Conservation (phyloP, 169 alveolate genomes). For the Amoebophrya sp. region DNA sequence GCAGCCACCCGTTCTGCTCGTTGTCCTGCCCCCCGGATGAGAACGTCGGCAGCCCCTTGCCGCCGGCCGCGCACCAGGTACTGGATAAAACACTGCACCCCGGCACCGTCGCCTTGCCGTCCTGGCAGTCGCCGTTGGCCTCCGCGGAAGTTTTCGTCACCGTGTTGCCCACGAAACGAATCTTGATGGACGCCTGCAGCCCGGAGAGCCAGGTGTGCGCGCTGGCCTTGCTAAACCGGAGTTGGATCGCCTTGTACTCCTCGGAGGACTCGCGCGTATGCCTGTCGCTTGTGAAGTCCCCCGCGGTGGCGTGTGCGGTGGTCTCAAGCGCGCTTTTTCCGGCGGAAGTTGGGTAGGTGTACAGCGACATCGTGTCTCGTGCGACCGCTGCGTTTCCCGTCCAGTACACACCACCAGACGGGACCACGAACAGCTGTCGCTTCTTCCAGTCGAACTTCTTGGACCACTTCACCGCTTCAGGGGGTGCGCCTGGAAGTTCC, state of each 20-base stretch:
- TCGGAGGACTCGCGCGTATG: background rate
- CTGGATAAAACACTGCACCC: background rate
- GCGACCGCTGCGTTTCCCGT: background rate
- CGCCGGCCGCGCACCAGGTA: background rate
- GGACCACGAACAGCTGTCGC: background rate
- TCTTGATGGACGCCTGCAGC: background rate
- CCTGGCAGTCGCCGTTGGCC: background rate
- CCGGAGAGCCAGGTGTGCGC: constrained; percentile 6
- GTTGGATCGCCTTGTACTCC: background rate
- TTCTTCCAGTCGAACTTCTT: background rate
- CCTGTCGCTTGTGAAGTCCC: background rate
- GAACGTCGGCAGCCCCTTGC: no score
- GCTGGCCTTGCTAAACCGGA: background rate
- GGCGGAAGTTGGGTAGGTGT: background rate
- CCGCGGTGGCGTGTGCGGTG: background rate
- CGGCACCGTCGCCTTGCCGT: background rate
- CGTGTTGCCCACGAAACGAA: background rate
- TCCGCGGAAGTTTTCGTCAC: background rate
- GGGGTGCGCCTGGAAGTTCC: background rate
- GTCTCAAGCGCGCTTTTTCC: background rate
- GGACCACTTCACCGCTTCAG: background rate
- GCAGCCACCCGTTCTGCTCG: background rate
- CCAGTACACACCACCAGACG: background rate
- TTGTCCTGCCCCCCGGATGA: background rate
- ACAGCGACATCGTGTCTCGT: background rate